phyloP scores from a whole-genome alignment of 2,329 filamentous ascomycete species.

The Hypomyces rosellus region DNA sequence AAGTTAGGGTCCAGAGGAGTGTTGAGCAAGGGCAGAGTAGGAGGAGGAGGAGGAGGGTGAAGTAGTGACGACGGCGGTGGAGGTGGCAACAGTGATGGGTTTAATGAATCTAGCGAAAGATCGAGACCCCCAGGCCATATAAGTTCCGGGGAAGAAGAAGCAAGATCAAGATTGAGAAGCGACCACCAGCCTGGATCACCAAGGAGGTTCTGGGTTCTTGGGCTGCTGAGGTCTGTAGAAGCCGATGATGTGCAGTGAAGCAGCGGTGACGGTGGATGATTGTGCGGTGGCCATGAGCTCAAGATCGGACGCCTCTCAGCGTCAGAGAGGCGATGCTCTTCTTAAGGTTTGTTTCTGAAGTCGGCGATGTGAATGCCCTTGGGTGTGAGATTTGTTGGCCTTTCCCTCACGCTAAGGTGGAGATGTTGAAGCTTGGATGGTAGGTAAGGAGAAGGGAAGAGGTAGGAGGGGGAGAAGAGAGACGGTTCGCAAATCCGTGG shows the following conservation, averaged over 20 bases:
- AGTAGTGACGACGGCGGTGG: neutral
- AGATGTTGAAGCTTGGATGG: neutral
- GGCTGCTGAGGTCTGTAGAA: conserved; percentile 16
- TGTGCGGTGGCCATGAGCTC: conserved; percentile 15
- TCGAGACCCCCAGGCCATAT: neutral
- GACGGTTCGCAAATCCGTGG: too few relatives aligned
- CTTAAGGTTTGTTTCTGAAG: neutral
- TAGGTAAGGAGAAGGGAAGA: neutral
- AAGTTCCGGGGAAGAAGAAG: neutral
- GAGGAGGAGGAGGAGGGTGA: neutral
- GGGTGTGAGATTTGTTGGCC: neutral
- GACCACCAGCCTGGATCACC: conserved; percentile 12
- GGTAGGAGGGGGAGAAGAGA: neutral
- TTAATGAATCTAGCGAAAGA: neutral
- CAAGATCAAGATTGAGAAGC: conserved; percentile 1
- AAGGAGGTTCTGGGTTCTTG: conserved; percentile 12
- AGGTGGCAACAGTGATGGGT: neutral
- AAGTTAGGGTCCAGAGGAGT: neutral
- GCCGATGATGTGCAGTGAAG: neutral
- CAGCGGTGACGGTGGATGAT: conserved; percentile 3
- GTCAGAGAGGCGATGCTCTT: conserved; percentile 2
- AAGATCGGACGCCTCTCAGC: conserved; percentile 17
- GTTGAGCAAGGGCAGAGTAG: neutral
- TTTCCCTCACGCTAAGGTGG: too few relatives aligned
- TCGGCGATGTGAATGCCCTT: neutral